Conservation (phyloP, 1,284 basidiomycete genomes). For the Puccinia novopanici region DNA sequence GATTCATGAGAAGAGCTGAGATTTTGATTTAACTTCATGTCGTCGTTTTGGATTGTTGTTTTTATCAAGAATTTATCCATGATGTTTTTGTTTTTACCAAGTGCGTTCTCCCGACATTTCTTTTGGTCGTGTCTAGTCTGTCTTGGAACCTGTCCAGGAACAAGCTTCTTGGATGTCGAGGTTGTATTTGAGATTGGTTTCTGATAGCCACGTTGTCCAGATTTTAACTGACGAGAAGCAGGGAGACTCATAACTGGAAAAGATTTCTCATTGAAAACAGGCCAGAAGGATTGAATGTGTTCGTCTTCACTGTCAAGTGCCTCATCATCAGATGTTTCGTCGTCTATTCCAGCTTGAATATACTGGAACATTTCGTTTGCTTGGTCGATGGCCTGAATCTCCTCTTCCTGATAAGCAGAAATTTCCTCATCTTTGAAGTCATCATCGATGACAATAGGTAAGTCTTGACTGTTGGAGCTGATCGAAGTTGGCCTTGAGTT, state of each 20-base stretch:
- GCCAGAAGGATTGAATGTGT: background rate
- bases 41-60: background rate
- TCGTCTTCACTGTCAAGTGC: background rate
- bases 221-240: too few species aligned
- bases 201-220: slow-evolving; percentile 1
- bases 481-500: too few species aligned
- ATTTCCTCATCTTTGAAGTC: too few species aligned
- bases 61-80: background rate
- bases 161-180: background rate
- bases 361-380: background rate
- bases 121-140: background rate
- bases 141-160: slow-evolving; percentile 15
- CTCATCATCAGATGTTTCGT: slow-evolving; percentile 9
- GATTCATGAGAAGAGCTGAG: too few species aligned
- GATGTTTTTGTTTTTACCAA: background rate
- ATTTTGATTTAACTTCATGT: background rate
- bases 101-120: too few species aligned
- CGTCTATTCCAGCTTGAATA: background rate
- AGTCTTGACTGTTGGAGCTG: too few species aligned
- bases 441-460: too few species aligned
- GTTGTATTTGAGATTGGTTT: background rate
- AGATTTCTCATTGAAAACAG: background rate
- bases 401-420: background rate
- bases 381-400: slow-evolving; percentile 19
- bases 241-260: too few species aligned